These are phyloP conservation scores for Camelina neglecta DNA, from an alignment of 345 rosid species.

Conservation along the genomic window DNA sequence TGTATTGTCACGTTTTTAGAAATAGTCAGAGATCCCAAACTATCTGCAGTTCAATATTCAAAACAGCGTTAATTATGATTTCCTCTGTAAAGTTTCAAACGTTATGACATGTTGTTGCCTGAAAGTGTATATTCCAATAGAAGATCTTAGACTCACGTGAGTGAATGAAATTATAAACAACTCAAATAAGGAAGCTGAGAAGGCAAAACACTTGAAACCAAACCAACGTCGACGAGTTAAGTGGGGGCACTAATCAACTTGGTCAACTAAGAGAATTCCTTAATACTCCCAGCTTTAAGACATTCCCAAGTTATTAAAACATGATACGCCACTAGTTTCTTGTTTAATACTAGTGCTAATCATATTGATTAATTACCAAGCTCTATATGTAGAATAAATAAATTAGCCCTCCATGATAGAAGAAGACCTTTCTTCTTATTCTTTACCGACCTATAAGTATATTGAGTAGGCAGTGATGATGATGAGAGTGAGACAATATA, in stretches of 20 bases:
- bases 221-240: conserved; percentile 15
- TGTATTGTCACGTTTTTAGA: conserved; percentile 20
- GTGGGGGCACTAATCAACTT: conserved; percentile 42
- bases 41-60: conserved; percentile 34
- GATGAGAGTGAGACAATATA: conserved; percentile 20
- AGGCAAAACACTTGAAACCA: conserved; percentile 45
- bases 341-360: conserved; percentile 11
- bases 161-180: conserved; percentile 38
- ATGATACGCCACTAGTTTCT: conserved; percentile 32
- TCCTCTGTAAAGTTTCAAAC: conserved; percentile 43
- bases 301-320: conserved; percentile 1
- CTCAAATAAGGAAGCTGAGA: conserved; percentile 43
- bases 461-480: conserved; percentile 23
- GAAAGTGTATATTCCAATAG: conserved; percentile 13
- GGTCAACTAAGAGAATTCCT: conserved; percentile 35
- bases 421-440: conserved; percentile 20
- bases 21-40: conserved; percentile 22
- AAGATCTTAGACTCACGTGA: conserved; percentile 32
- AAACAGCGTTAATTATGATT: conserved; percentile 20
- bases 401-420: conserved; percentile 7
- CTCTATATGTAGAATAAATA: background rate
- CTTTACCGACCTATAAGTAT: conserved; percentile 7
- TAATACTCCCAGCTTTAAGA: conserved; percentile 15
- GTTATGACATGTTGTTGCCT: conserved; percentile 34
- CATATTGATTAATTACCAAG: conserved; percentile 25